Evolutionary conservation across 495 filamentous ascomycete species (phyloP).

Genomic region (Penicillium turbatum): DNA sequence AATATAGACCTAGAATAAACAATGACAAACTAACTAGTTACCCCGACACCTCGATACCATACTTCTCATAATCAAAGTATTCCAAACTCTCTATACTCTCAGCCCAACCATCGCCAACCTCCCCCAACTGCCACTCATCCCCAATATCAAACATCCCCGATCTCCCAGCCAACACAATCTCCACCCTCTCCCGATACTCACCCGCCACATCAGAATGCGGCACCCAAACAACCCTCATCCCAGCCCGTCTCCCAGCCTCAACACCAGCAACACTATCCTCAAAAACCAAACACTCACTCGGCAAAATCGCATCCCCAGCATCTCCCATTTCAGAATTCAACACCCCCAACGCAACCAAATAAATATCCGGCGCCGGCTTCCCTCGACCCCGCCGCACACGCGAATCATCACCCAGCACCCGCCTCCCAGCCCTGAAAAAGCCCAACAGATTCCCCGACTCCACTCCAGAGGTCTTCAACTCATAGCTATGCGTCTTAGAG

Average conservation of each 20-base stretch:
- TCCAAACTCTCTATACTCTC: constrained; percentile 32
- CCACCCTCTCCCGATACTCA: constrained; percentile 25
- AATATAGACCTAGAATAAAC: too few species aligned
- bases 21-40: too few species aligned
- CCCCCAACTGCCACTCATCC: constrained; percentile 23
- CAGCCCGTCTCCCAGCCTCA: constrained; percentile 40
- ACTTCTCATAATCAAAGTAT: constrained; percentile 27
- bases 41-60: constrained; percentile 34
- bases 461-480: constrained; percentile 16
- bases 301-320: constrained; percentile 16
- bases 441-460: constrained; percentile 11
- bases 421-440: constrained; percentile 12
- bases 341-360: constrained; percentile 31
- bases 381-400: constrained; percentile 23
- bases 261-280: constrained; percentile 43
- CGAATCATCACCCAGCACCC: constrained; percentile 35
- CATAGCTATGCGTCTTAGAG: constrained; percentile 14
- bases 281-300: constrained; percentile 42
- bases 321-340: constrained; percentile 19
- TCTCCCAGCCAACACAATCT: constrained; percentile 31
- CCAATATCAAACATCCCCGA: constrained; percentile 19
- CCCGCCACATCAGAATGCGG: constrained; percentile 31
- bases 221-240: constrained; percentile 45
- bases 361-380: constrained; percentile 40
- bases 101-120: constrained; percentile 35